phyloP scores from a whole-genome alignment of 306 rosid genomes.

The Herpetospermum pedunculosum region DNA sequence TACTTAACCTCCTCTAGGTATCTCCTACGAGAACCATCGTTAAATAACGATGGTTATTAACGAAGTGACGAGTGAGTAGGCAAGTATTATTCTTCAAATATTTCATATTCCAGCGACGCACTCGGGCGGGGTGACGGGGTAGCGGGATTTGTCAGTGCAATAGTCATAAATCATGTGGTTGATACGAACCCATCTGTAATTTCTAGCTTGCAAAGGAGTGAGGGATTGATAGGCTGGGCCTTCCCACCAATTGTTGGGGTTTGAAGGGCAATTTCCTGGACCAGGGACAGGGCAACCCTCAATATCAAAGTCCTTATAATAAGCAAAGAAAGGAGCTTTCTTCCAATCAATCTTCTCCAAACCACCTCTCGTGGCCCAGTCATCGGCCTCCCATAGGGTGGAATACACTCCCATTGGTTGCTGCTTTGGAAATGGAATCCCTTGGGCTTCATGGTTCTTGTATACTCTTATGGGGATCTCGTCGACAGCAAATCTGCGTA shows the following conservation, averaged over 20 bases:
- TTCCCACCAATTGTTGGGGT: slow-evolving; percentile 82
- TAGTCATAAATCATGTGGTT: slow-evolving; percentile 83
- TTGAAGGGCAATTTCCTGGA: slow-evolving; percentile 44
- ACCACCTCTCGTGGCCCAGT: slow-evolving; percentile 99
- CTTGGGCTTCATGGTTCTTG: slow-evolving; percentile 69
- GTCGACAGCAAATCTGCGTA: slow-evolving; percentile 60
- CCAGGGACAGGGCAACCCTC: slow-evolving; percentile 82
- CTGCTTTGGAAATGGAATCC: slow-evolving; percentile 54
- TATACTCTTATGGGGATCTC: slow-evolving; percentile 64
- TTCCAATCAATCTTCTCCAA: slow-evolving; percentile 90
- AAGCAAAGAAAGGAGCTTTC: slow-evolving; percentile 70
- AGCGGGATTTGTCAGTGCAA: slow-evolving; percentile 63
- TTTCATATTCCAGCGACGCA: slow-evolving; percentile 17
- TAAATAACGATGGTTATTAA: too few relatives aligned
- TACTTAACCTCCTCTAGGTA: neutral
- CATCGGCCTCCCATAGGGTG: too few relatives aligned
- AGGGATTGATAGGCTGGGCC: slow-evolving; percentile 45
- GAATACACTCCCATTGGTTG: slow-evolving; percentile 88
- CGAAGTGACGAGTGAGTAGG: neutral
- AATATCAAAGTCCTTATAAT: slow-evolving; percentile 78
- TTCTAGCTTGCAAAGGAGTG: slow-evolving; percentile 34
- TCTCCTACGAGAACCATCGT: too few relatives aligned
- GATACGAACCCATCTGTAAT: slow-evolving; percentile 77
- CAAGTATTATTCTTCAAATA: neutral
- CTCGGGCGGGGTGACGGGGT: slow-evolving; percentile 59